Conservation (phyloP, 2,329 filamentous ascomycete genomes). For the Cadophora malorum region DNA sequence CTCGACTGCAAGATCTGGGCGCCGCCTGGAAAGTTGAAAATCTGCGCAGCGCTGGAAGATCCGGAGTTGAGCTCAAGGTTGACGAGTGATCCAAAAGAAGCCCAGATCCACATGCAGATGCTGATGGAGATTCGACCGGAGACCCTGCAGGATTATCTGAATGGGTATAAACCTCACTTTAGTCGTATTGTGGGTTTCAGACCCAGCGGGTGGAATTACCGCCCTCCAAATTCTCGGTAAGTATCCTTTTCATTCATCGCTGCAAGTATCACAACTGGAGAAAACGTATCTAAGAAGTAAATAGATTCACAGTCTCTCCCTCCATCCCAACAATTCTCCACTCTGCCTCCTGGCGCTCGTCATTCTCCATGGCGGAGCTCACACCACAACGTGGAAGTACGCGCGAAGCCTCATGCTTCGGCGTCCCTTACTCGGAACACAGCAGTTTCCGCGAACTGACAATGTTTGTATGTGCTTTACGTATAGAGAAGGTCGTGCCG, state of each 20-base stretch:
- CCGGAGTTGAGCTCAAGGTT: constrained; percentile 78
- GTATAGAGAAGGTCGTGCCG: constrained; percentile 89
- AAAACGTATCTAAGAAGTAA: not conserved
- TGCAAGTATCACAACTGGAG: not conserved
- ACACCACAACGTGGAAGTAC: constrained; percentile 84
- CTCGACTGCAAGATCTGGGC: constrained; percentile 90
- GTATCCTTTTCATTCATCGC: constrained; percentile 32
- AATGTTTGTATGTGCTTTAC: constrained; percentile 86
- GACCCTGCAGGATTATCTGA: constrained; percentile 88
- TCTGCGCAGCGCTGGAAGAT: constrained; percentile 86
- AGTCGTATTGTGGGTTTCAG: constrained; percentile 87
- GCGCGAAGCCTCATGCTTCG: constrained; percentile 83
- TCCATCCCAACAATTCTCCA: constrained; percentile 68
- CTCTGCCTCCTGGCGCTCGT: constrained; percentile 70
- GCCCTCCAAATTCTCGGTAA: constrained; percentile 67
- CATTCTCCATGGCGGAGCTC: constrained; percentile 75
- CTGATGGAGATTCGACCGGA: constrained; percentile 93
- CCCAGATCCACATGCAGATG: constrained; percentile 97
- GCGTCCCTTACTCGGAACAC: constrained; percentile 95
- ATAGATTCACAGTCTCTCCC: constrained; percentile 62
- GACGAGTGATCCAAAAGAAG: constrained; percentile 80
- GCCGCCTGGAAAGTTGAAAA: constrained; percentile 79
- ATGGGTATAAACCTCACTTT: constrained; percentile 80
- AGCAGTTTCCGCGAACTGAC: constrained; percentile 93
- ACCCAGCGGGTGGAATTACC: constrained; percentile 93